Evolutionary conservation across 495 filamentous ascomycete species (phyloP).

Genomic region (Penicillium riverlandense): DNA sequence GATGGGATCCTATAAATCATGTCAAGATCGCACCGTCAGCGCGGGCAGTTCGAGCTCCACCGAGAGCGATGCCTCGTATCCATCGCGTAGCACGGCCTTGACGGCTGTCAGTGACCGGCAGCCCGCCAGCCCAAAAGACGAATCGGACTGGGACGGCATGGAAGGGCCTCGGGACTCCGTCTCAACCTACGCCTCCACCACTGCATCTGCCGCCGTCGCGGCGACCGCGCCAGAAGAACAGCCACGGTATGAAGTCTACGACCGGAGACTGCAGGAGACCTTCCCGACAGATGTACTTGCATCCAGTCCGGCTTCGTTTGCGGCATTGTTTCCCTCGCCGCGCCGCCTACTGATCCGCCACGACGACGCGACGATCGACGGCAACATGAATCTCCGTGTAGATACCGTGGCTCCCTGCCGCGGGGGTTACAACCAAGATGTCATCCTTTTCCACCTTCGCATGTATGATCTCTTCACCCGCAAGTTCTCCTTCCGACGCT

Average conservation of each 20-base stretch:
- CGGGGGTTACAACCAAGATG: conserved; percentile 51
- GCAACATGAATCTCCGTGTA: conserved; percentile 94
- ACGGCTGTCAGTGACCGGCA: conserved; percentile 57
- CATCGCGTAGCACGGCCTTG: conserved; percentile 60
- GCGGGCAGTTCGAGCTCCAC: conserved; percentile 51
- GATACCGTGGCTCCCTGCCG: conserved; percentile 61
- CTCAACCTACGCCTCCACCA: conserved; percentile 76
- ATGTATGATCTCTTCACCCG: conserved; percentile 88
- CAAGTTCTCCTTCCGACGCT: conserved; percentile 85
- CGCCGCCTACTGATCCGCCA: conserved; percentile 77
- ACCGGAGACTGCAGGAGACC: conserved; percentile 46
- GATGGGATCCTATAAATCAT: conserved; percentile 32
- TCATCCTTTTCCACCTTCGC: conserved; percentile 88
- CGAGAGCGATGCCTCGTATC: conserved; percentile 55
- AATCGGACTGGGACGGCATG: not conserved
- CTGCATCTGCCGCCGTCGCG: conserved; percentile 52
- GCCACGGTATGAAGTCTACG: conserved; percentile 51
- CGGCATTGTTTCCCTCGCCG: conserved; percentile 77
- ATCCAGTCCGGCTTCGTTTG: conserved; percentile 78
- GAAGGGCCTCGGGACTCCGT: conserved; percentile 53
- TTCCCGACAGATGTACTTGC: conserved; percentile 57
- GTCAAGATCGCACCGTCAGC: conserved; percentile 17
- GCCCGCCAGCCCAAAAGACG: conserved; percentile 22
- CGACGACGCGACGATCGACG: conserved; percentile 85
- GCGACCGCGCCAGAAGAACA: conserved; percentile 36